These are phyloP conservation scores for Yarrowia sp. DNA, from an alignment of 805 yeast species.

Conservation along the genomic window DNA sequence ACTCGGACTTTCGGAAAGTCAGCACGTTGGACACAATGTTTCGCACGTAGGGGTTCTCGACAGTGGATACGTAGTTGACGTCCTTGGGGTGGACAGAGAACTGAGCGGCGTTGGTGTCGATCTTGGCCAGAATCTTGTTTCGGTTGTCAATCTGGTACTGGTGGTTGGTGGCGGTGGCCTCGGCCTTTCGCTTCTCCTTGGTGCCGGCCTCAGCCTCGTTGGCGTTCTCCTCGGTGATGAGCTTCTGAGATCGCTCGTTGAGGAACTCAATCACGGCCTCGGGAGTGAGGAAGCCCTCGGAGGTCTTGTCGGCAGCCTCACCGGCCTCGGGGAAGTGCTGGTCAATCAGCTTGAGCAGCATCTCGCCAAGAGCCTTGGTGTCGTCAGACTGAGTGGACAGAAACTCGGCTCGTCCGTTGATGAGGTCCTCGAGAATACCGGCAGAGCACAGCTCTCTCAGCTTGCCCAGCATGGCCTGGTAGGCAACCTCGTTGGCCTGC, in stretches of 20 bases:
- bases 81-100: constrained; percentile 33
- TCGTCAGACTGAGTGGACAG: not conserved
- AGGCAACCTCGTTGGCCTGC: constrained; percentile 7
- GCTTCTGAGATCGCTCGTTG: not conserved
- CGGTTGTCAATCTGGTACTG: constrained; percentile 44
- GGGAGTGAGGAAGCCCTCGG: constrained; percentile 11
- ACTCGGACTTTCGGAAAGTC: constrained; percentile 3
- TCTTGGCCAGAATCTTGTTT: constrained; percentile 39
- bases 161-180: constrained; percentile 43
- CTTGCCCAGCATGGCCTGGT: constrained; percentile 26
- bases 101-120: constrained; percentile 40
- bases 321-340: constrained; percentile 10
- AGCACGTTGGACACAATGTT: not conserved
- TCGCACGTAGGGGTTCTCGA: not conserved
- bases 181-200: not conserved
- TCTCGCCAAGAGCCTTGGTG: not conserved
- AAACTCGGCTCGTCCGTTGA: not conserved
- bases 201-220: not conserved
- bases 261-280: not conserved
- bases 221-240: not conserved
- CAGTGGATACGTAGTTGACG: constrained; percentile 7
- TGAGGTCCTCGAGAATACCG: constrained; percentile 33
- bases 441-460: constrained; percentile 22
- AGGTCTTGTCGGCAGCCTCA: not conserved
- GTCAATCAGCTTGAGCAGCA: constrained; percentile 16